These are phyloP conservation scores for Aurantiochytrium sp. DNA, from an alignment of 108 stramenopile genomes.

Conservation along the genomic window DNA sequence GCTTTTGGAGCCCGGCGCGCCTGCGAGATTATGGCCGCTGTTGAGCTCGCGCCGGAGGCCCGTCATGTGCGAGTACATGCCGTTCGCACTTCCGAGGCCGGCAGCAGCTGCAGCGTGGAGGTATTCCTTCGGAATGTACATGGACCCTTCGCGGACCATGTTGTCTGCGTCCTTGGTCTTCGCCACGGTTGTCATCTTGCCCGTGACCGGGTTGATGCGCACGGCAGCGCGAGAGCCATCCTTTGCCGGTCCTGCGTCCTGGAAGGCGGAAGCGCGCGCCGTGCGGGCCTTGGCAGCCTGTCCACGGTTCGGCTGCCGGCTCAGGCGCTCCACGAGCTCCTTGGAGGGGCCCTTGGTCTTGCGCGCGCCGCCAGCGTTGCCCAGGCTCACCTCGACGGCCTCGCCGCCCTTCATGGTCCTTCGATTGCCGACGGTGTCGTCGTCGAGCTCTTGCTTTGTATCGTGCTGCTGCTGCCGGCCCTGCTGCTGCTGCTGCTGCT, in stretches of 20 bases:
- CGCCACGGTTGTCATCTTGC: neutral
- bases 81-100: neutral
- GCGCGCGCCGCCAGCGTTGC: too few species aligned
- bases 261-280: neutral
- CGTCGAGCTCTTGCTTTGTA: too few species aligned
- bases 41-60: neutral
- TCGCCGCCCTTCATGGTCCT: neutral
- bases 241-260: neutral
- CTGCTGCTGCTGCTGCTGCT: too few species aligned
- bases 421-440: too few species aligned
- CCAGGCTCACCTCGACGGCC: neutral
- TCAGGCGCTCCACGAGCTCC: conserved; percentile 22
- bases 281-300: neutral
- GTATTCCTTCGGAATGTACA: conserved; percentile 21
- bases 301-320: neutral
- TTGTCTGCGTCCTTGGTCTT: neutral
- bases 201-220: neutral
- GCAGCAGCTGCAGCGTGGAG: conserved; percentile 17
- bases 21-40: neutral
- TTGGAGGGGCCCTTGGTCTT: neutral
- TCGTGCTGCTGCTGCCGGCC: too few species aligned
- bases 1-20: neutral
- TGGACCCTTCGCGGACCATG: conserved; percentile 28
- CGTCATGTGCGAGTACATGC: neutral
- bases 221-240: neutral